Evolutionary conservation across 1,284 basidiomycete genomes (phyloP), one percentile per base, ranked within the genome.

Genomic region (Pascua sp.): DNA sequence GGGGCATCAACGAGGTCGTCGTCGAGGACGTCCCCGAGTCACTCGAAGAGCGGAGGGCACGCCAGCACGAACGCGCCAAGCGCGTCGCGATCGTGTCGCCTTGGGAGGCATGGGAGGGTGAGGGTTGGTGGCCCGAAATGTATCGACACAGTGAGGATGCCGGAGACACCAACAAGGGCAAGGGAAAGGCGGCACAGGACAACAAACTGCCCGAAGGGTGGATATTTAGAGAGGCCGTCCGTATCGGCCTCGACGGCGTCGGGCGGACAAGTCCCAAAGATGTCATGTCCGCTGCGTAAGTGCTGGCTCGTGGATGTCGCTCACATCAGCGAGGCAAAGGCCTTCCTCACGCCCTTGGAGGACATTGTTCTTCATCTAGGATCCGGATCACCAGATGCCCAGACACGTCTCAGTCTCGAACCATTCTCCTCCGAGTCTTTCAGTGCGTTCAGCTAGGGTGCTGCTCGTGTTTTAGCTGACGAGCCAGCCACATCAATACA

Each of bases 121-220:
- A 77, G 52, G 69, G 66, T 5, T 77, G 72, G 71, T 75, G 68
- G 66, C 68, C 69, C 2, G 75, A 75, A 57, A 70, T 71, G 66
- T 71, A 61, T 32, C 24, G 24, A 32, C 24, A 32, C 24, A 32
- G 24, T 32, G 24, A 32, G 24, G 24, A 32, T 32, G 24, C 24
- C 24, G 24, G 24, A 32, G 24, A 7, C 49, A 36, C 51, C 13
- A 37, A 43, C 43, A 60, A 48, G 47, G 86, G 48, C 16, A 59
- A 58, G 49, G 59, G 47, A 18, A 46, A 60, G 18, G 49, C 18
- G 11, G 41, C 11, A 11, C 52, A 47, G 47, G 54, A 51, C 18
- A 49, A 39, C 45, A 16, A 47, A 11, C 36, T 49, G 39, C 45
- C 55, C 11, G 52, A 57, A 13, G 66, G 64, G 2, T 73, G 72